Percentiles rank a stretch among this genome's conserved stretches.
Evolutionary conservation across 140 eudicot species (phyloP).

Genomic region (Flaveria floridana): DNA sequence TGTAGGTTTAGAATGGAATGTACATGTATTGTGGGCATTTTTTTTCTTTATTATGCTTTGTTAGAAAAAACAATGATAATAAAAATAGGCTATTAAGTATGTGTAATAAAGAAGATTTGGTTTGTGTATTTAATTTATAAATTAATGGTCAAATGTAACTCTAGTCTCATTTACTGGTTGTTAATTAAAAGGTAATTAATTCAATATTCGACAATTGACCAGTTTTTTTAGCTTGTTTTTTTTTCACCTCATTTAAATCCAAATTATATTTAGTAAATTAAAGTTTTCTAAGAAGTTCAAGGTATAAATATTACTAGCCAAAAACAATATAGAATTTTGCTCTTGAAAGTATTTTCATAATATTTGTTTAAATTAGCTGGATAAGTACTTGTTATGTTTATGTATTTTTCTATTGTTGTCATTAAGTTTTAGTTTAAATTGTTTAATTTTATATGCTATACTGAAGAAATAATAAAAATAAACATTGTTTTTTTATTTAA

Average conservation of each 20-base stretch:
- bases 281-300: neutral
- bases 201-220: constrained; percentile 18
- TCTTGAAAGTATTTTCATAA: neutral
- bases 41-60: constrained; percentile 9
- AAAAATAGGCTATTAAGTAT: neutral
- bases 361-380: neutral
- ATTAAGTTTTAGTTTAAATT: neutral
- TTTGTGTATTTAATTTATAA: constrained; percentile 28
- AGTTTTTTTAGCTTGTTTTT: constrained; percentile 3
- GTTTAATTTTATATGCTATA: neutral
- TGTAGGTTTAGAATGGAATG: constrained; percentile 11
- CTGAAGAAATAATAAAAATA: neutral
- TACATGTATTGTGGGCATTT: neutral
- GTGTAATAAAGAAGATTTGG: constrained; percentile 32
- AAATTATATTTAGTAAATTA: neutral
- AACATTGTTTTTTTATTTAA: neutral
- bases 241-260: constrained; percentile 8
- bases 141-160: constrained; percentile 38
- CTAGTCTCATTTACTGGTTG: constrained; percentile 32
- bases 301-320: neutral
- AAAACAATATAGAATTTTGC: neutral
- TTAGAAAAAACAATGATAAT: neutral
- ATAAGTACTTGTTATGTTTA: no score
- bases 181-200: constrained; percentile 26
- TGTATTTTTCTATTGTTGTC: neutral